Base-by-base conservation (phyloP, 768 basidiomycete genomes). In the Rubroboletus satanas region DNA sequence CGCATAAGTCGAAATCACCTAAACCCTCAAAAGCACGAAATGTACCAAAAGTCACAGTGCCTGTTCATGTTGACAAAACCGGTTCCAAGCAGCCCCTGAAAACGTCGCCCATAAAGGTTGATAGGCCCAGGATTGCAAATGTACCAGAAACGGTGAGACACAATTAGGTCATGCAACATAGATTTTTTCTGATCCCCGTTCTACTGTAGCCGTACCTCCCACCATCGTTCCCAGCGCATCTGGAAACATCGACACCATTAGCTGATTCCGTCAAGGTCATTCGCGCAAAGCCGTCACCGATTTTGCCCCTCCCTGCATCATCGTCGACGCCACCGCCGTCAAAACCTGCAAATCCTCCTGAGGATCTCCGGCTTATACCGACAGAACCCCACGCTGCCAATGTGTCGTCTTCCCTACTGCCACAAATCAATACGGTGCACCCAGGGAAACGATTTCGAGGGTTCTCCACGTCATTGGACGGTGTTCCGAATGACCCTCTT, bases 221-320 rank as follows among this genome's bases (percentile, higher is more conserved):
- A 1, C 82, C 82, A 4, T 83, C 83, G 7, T 84, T 83, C 59
- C 78, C 80, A 31, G 71, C 77, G 11, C 71, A 81, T 53, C 64
- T 84, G 21, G 62, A 69, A 32, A 83, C 81, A 28, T 85, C 83
- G 2, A 84, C 83, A 5, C 83, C 83, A 10, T 70, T 67, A 33
- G 58, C 61, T n/a, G 54, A 52, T 41, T 44, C 56, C 38, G 52
- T 44, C 45, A 54, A 62, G 12, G 58, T 62, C 45, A 49, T 61
- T 44, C 73, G 73, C 26, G 65, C 64, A n/a, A 81, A 81, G 63
- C 79, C 79, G 3, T 67, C 74, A 33, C 71, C 76, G 3, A 80
- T 82, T 33, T 39, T 62, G 4, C 72, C 66, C 5, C 52, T 61
- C 21, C 55, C 64, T 45, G 54, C 55, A 28, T 54, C 54, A 23